Evolutionary conservation across 192 early-diverging fungal genomes (phyloP), one percentile per base, ranked within the genome.

Genomic region (Chytriomyces hyalinus): DNA sequence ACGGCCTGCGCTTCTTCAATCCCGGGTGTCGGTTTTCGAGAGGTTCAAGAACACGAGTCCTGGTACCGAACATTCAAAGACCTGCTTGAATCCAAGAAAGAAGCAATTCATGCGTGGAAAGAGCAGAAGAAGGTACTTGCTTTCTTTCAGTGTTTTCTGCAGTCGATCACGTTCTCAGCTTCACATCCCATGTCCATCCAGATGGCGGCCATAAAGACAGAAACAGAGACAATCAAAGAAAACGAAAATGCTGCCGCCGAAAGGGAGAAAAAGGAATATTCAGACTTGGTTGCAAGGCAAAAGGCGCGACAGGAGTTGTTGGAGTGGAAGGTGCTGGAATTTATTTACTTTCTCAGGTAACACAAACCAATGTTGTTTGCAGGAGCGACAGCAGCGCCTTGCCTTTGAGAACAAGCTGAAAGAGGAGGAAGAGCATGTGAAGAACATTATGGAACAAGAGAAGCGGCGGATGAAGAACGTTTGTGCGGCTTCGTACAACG

Each of bases 11-110:
- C 49, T 13, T 64, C 77, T n/a, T 45, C 61, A 6, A 70, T 78
- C 17, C 67, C 70, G 20, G 77, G 77, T 2, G 65, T 78, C 24
- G 70, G 69, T 8, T 61, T 73, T 26, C 7, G 5, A 61, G 77
- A 78, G 17, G 77, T 63, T 9, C 43, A 63, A 48, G 49, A 36
- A n/a, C 77, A 78, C 48, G 77, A 78, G 46, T 20, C 28, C 0
- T 78, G 77, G 77, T 78, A 78, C 61, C 68, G 70, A 49, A 61
- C 47, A 2, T 78, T 68, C 61, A 9, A 6, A 24, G 28, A n/a
- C 10, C 63, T 78, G 28, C 70, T 78, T 15, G 67, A 70, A 24
- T 11, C 61, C 5, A 78, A 73, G 67, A 78, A 72, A 60, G 61
- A 63, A n/a, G 77, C 77, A 0, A 72, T 78, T 17, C 6, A 8